Evolutionary conservation across 129 eudicot species (phyloP).

Genomic region (Helianthus annuus): DNA sequence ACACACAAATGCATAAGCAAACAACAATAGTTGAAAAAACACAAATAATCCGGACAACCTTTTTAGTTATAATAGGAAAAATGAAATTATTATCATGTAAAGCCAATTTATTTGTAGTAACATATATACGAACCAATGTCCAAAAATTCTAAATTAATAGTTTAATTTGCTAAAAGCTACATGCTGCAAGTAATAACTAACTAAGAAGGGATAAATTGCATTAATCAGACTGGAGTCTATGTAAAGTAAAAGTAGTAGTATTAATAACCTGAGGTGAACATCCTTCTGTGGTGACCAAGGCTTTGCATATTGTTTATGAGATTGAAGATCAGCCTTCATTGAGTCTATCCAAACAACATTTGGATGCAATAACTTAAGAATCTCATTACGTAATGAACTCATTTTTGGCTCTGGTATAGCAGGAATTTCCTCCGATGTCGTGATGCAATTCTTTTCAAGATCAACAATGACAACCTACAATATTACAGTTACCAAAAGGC

Average conservation of each 20-base stretch:
- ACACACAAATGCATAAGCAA: no score
- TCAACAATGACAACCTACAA: conserved; percentile 96
- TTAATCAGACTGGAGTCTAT: neutral
- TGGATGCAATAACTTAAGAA: conserved; percentile 72
- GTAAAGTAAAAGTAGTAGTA: neutral
- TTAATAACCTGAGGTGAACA: conserved; percentile 75
- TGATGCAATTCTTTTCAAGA: conserved; percentile 84
- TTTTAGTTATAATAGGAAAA: no score
- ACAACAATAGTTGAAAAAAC: no score
- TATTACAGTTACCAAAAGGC: conserved; percentile 16
- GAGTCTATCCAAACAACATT: conserved; percentile 90
- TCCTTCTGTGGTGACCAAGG: conserved; percentile 85
- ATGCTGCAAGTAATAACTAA: no score
- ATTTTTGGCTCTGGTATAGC: conserved; percentile 92
- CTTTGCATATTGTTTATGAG: conserved; percentile 46
- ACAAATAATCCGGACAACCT: no score
- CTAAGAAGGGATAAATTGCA: neutral
- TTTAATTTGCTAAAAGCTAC: no score
- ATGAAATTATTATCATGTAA: no score
- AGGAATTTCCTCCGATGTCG: conserved; percentile 88
- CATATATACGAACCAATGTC: no score
- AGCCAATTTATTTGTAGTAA: no score
- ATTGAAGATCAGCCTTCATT: conserved; percentile 48
- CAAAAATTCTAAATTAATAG: no score
- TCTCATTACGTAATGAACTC: conserved; percentile 69